Base-by-base conservation (phyloP, 306 rosid species). In the Ochetophila trinervis region DNA sequence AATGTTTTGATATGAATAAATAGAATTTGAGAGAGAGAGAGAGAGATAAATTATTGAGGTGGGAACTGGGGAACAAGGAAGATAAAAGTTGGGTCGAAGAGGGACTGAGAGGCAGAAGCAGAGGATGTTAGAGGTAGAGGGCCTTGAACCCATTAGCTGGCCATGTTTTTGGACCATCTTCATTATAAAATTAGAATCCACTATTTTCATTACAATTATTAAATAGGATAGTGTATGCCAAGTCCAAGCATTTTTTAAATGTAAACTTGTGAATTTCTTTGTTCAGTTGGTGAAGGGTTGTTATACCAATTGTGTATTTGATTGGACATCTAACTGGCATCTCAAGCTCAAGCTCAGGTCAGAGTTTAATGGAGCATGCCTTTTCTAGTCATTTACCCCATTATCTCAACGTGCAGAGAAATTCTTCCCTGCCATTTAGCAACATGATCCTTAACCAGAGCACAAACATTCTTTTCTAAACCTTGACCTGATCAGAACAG, bases 201-300 rank as follows among this genome's bases (percentile, higher is more conserved):
- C 21, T 27, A 67, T 67, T 27, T 27, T 78, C 34, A 55, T 60
- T 61, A 50, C 47, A 49, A 32, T n/a, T 64, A 32, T 40, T 24
- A 37, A 63, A 62, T 49, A 45, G 15, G 59, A 58, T 65, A 36
- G 23, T 45, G 37, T 16, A 45, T 70, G 24, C 57, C 45, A 77
- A 66, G 93, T 86, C 91, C 27, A 81, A 75, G 68, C 19, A 9
- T 36, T 67, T 68, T 76, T 17, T 13, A 17, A 17, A 80, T 79
- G 75, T 66, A 68, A 72, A 74, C 70, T 16, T 37, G 74, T 35
- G 83, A 71, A 64, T 82, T 74, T 71, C 81, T 66, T 72, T 77
- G 83, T 50, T 63, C 63, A 75, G 95, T 89, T 73, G 95, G 83
- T 85, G 87, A 85, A 78, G 34, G 77, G 92, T 88, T 80, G 90